Conservation (phyloP, 106 monocot genomes). For the Gastrodia elata region DNA sequence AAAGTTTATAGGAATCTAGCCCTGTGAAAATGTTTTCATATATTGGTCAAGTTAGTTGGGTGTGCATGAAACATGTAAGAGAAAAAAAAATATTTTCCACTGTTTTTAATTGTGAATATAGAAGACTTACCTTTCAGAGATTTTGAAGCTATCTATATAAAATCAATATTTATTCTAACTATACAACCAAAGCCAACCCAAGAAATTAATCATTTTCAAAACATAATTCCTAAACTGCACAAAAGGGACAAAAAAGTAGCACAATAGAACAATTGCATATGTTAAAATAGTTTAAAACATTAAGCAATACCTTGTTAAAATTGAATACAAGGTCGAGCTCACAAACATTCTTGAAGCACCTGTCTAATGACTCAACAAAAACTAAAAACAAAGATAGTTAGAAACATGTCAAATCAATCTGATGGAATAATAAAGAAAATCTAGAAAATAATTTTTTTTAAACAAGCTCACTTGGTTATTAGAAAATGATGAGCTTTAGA, state of each 20-base stretch:
- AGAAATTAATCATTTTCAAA: background rate
- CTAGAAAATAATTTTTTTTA: background rate
- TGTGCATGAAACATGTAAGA: too few species aligned
- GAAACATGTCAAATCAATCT: background rate
- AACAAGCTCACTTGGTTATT: background rate
- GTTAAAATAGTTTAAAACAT: background rate
- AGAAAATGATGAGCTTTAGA: background rate
- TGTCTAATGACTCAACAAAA: constrained; percentile 86
- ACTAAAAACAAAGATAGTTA: constrained; percentile 28
- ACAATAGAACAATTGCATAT: background rate
- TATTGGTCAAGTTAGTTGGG: background rate
- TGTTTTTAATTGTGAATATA: background rate
- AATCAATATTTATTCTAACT: background rate
- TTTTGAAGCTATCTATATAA: background rate
- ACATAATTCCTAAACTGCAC: background rate
- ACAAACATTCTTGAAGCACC: constrained; percentile 99
- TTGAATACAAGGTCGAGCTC: constrained; percentile 93
- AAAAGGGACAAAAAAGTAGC: background rate
- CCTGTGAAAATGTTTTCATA: background rate
- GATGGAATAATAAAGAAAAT: background rate
- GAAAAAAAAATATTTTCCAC: background rate
- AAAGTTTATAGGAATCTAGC: background rate
- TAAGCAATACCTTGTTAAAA: constrained; percentile 66
- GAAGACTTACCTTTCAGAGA: background rate
- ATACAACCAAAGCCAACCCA: background rate